Evolutionary conservation across 2,329 filamentous ascomycete genomes (phyloP).

Genomic region (Stachybotrys echinatus): DNA sequence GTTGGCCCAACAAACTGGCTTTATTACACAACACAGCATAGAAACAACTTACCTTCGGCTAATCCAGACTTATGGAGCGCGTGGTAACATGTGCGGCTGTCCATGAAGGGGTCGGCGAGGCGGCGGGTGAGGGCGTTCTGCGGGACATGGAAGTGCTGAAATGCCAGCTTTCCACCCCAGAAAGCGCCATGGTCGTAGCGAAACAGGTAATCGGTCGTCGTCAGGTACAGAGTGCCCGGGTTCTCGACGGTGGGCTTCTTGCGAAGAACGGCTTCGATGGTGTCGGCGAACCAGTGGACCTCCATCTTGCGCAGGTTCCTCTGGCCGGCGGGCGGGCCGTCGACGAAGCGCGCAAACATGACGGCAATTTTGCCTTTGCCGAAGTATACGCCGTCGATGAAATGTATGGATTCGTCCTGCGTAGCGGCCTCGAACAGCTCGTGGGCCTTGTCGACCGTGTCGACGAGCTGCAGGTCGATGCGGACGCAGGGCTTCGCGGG

Average conservation of each 20-base stretch:
- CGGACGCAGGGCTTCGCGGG: constrained; percentile 43
- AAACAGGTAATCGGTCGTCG: constrained; percentile 48
- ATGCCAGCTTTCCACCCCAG: constrained; percentile 46
- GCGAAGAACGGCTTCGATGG: constrained; percentile 16
- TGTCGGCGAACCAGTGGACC: constrained; percentile 23
- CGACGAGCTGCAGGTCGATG: constrained; percentile 37
- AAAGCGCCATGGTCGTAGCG: constrained; percentile 52
- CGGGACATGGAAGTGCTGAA: constrained; percentile 44
- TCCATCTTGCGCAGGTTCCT: constrained; percentile 26
- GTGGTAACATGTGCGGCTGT: constrained; percentile 48
- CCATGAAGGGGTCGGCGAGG: constrained; percentile 45
- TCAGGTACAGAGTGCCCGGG: constrained; percentile 25
- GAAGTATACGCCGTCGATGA: constrained; percentile 54
- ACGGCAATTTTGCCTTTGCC: constrained; percentile 39
- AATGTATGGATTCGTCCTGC: constrained; percentile 33
- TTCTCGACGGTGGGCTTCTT: constrained; percentile 17
- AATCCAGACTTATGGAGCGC: constrained; percentile 44
- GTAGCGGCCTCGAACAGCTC: constrained; percentile 29
- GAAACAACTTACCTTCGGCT: constrained; percentile 12
- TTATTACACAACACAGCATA: neutral
- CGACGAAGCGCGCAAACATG: constrained; percentile 42
- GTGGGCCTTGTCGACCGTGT: constrained; percentile 20
- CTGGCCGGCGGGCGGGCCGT: constrained; percentile 38
- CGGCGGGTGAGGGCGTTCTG: constrained; percentile 45
- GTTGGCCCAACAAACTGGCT: too few species aligned